A percentile compares a stretch with the other conserved stretches of the same genome.
Evolutionary conservation across 805 yeast species (phyloP).

Genomic region (Wickerhamiella brachini): DNA sequence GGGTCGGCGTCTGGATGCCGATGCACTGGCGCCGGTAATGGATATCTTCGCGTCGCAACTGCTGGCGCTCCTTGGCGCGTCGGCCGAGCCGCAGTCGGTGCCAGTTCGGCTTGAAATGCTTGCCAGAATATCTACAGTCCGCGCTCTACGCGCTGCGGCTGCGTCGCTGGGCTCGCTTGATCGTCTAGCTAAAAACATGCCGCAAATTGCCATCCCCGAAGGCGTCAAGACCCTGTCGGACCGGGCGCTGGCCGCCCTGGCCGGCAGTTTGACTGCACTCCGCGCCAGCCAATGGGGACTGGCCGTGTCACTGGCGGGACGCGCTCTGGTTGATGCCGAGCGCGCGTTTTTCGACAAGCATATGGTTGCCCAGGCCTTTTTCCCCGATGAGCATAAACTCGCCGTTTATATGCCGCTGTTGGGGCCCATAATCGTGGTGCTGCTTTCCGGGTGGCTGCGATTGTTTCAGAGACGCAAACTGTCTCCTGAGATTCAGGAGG

Average conservation of each 20-base stretch:
- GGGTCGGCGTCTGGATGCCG: conserved; percentile 17
- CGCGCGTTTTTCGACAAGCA: conserved; percentile 83
- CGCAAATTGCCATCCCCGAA: conserved; percentile 73
- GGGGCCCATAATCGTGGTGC: conserved; percentile 71
- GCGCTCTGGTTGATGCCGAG: conserved; percentile 49
- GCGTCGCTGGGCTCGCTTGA: conserved; percentile 62
- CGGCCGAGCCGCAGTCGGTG: conserved; percentile 44
- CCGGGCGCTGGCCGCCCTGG: conserved; percentile 33
- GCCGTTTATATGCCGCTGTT: conserved; percentile 85
- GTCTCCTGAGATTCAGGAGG: neutral
- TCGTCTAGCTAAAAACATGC: conserved; percentile 52
- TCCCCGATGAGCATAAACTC: conserved; percentile 89
- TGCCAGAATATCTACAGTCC: conserved; percentile 42
- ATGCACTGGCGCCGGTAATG: conserved; percentile 42
- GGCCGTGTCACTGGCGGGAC: conserved; percentile 31
- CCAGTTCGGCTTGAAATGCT: conserved; percentile 40
- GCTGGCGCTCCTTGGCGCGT: conserved; percentile 58
- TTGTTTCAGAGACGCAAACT: neutral
- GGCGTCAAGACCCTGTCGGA: conserved; percentile 47
- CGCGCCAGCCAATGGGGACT: conserved; percentile 25
- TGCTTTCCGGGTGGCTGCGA: conserved; percentile 22
- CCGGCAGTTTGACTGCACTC: conserved; percentile 26
- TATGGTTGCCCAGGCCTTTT: conserved; percentile 89
- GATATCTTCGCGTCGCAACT: conserved; percentile 65
- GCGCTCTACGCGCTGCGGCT: conserved; percentile 47